Conservation (phyloP, 2,329 filamentous ascomycete genomes). For the Magnaporthiopsis rhizophila region DNA sequence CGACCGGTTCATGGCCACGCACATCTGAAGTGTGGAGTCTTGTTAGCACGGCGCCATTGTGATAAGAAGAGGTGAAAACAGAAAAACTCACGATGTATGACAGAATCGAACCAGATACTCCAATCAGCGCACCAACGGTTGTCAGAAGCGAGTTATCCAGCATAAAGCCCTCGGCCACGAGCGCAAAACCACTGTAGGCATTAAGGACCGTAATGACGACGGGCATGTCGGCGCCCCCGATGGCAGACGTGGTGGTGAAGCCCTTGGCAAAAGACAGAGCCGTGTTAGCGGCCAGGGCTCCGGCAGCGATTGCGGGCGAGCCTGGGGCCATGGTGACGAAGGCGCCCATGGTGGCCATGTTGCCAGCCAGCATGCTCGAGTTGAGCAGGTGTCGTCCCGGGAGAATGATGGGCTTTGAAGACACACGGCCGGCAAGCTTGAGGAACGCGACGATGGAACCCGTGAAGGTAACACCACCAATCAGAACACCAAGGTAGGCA, state of each 20-base stretch:
- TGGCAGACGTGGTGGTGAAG: slow-evolving; percentile 78
- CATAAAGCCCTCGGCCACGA: slow-evolving; percentile 90
- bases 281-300: slow-evolving; percentile 68
- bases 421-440: slow-evolving; percentile 77
- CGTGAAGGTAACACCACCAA: slow-evolving; percentile 81
- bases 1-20: slow-evolving; percentile 85
- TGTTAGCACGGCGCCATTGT: too few species aligned
- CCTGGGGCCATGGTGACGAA: slow-evolving; percentile 78
- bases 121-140: slow-evolving; percentile 78
- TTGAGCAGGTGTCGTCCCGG: slow-evolving; percentile 73
- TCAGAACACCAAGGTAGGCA: slow-evolving; percentile 78
- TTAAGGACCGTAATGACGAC: slow-evolving; percentile 88
- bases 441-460: slow-evolving; percentile 84
- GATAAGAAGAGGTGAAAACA: too few species aligned
- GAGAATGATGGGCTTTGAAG: slow-evolving; percentile 64
- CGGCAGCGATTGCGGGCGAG: slow-evolving; percentile 69
- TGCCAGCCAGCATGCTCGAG: slow-evolving; percentile 62
- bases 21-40: slow-evolving; percentile 36
- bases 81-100: slow-evolving; percentile 54
- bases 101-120: slow-evolving; percentile 80
- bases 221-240: slow-evolving; percentile 90
- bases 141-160: slow-evolving; percentile 79
- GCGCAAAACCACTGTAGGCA: slow-evolving; percentile 82
- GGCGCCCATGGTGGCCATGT: slow-evolving; percentile 74
- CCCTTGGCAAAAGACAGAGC: slow-evolving; percentile 76